A percentile compares a stretch with the other conserved stretches of the same genome.
phyloP scores from a whole-genome alignment of 228 moss, liverwort and hornwort species.

The Sphagnum fallax region DNA sequence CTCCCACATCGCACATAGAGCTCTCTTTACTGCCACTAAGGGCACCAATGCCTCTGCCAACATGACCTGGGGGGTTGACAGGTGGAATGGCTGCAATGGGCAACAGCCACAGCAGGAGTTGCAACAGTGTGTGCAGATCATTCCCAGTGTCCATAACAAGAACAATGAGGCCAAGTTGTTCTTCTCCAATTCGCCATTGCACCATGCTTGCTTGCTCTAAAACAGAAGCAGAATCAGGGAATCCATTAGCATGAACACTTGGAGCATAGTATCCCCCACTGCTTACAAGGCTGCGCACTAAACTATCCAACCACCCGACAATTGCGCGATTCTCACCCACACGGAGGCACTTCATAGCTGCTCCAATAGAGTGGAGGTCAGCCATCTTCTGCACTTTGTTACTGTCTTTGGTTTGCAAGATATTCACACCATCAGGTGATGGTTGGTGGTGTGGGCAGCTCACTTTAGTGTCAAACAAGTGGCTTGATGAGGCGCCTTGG shows the following conservation, averaged over 20 bases:
- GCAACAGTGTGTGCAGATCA: slow-evolving; percentile 70
- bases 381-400: slow-evolving; percentile 34
- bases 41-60: slow-evolving; percentile 57
- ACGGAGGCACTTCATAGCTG: slow-evolving; percentile 54
- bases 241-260: slow-evolving; percentile 23
- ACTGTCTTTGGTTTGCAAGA: slow-evolving; percentile 45
- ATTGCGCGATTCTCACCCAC: slow-evolving; percentile 67
- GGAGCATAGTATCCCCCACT: slow-evolving; percentile 33
- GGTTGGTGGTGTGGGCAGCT: slow-evolving; percentile 76
- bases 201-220: slow-evolving; percentile 25
- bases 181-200: slow-evolving; percentile 74
- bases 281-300: slow-evolving; percentile 61
- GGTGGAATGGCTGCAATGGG: slow-evolving; percentile 63
- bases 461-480: slow-evolving; percentile 60
- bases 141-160: slow-evolving; percentile 77
- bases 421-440: slow-evolving; percentile 36
- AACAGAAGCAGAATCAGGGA: slow-evolving; percentile 29
- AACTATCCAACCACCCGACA: slow-evolving; percentile 69
- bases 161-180: slow-evolving; percentile 68
- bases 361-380: slow-evolving; percentile 61
- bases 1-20: slow-evolving; percentile 66
- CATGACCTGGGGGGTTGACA: slow-evolving; percentile 48
- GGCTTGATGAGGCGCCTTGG: slow-evolving; percentile 66
- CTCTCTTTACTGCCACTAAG: slow-evolving; percentile 62
- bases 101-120: slow-evolving; percentile 85